Evolutionary conservation across 2,329 filamentous ascomycete species (phyloP).

Genomic region (Trichoderma semiorbis): DNA sequence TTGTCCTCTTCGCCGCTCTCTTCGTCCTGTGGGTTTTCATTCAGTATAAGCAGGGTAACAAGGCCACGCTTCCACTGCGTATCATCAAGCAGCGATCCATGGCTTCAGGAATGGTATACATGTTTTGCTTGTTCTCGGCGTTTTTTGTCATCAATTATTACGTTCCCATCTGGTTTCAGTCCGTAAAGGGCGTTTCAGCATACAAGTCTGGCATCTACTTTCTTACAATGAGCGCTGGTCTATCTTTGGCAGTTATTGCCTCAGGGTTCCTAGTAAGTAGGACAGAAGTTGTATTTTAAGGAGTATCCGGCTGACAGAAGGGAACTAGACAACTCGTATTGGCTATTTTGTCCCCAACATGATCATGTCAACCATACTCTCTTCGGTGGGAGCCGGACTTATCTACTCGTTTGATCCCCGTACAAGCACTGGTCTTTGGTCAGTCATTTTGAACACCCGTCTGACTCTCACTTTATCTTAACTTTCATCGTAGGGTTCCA

Average conservation of each 20-base stretch:
- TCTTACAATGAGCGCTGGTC: constrained; percentile 20
- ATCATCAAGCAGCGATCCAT: constrained; percentile 38
- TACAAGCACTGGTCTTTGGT: constrained; percentile 24
- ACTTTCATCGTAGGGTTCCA: neutral
- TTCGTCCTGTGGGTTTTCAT: constrained; percentile 22
- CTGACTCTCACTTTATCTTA: neutral
- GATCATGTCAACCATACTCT: constrained; percentile 31
- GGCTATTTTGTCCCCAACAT: constrained; percentile 42
- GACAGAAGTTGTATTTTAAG: neutral
- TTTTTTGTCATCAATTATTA: constrained; percentile 29
- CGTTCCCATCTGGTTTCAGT: constrained; percentile 40
- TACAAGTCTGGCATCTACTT: constrained; percentile 25
- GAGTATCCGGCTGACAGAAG: neutral
- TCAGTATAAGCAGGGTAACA: neutral
- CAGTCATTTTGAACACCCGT: neutral
- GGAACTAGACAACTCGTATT: constrained; percentile 13
- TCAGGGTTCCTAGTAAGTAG: neutral
- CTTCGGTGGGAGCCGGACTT: constrained; percentile 35
- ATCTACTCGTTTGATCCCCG: constrained; percentile 37
- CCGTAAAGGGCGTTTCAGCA: constrained; percentile 36
- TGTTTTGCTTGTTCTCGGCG: constrained; percentile 33
- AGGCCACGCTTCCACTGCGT: constrained; percentile 32
- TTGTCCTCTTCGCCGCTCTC: neutral
- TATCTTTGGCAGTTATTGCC: constrained; percentile 24
- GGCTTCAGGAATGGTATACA: constrained; percentile 27